Percentiles rank a stretch among this genome's conserved stretches.
These are phyloP conservation scores for Lepraria neglecta DNA, from an alignment of 495 filamentous ascomycete species.

Conservation along the genomic window DNA sequence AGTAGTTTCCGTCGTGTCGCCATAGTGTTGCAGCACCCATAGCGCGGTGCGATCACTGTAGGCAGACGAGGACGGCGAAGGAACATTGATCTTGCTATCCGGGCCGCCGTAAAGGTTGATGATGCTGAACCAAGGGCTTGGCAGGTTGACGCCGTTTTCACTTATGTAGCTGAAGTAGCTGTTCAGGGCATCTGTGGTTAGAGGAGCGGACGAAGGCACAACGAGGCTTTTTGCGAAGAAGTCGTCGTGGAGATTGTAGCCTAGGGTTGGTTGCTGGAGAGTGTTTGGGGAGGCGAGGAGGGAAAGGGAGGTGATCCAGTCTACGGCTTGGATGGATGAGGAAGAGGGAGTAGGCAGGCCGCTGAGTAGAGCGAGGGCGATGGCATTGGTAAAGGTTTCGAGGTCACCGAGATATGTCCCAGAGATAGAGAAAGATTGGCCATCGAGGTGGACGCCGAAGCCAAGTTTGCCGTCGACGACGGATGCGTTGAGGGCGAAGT, in stretches of 20 bases:
- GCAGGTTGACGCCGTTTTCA: slow-evolving; percentile 21
- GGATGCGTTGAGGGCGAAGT: slow-evolving; percentile 46
- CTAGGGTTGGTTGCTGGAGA: slow-evolving; percentile 30
- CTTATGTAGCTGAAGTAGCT: slow-evolving; percentile 45
- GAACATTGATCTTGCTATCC: slow-evolving; percentile 39
- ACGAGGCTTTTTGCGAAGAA: slow-evolving; percentile 50
- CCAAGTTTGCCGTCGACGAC: slow-evolving; percentile 46
- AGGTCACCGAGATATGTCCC: slow-evolving; percentile 36
- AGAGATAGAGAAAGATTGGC: slow-evolving; percentile 32
- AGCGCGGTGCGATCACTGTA: slow-evolving; percentile 55
- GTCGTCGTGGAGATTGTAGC: slow-evolving; percentile 36
- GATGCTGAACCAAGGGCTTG: slow-evolving; percentile 47
- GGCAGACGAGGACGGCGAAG: slow-evolving; percentile 43
- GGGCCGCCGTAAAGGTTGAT: slow-evolving; percentile 52
- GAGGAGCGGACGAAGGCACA: slow-evolving; percentile 28
- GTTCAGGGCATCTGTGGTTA: slow-evolving; percentile 35
- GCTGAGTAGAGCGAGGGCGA: slow-evolving; percentile 38
- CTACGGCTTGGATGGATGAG: slow-evolving; percentile 30
- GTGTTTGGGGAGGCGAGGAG: slow-evolving; percentile 28
- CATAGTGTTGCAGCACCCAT: slow-evolving; percentile 54
- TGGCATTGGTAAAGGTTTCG: slow-evolving; percentile 35
- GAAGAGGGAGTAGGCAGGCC: slow-evolving; percentile 35
- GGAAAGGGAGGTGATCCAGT: slow-evolving; percentile 32
- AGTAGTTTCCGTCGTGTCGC: slow-evolving; percentile 35
- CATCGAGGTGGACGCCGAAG: slow-evolving; percentile 48